Base-by-base conservation (phyloP, 495 filamentous ascomycete species). In the Neurospora africana region DNA sequence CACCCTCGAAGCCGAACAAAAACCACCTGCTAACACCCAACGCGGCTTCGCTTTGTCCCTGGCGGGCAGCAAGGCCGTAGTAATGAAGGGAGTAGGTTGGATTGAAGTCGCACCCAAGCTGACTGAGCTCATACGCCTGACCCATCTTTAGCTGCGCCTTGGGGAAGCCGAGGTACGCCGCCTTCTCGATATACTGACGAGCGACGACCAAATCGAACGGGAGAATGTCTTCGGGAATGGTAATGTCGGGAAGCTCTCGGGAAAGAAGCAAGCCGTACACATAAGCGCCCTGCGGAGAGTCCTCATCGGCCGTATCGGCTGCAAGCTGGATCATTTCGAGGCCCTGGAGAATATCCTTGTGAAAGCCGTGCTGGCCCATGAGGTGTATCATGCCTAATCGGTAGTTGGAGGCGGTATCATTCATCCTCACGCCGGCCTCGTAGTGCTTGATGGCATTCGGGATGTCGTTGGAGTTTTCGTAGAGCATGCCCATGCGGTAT, bases 11-110 rank as follows among this genome's bases (percentile, higher is more conserved):
- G 9, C 95, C 95, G 77, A 95, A 98, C 35, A 99, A 85, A 81
- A 98, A 98, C 95, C 95, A 99, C 81, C 98, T 96, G 78, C 94
- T 98, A 72, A 99, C 95, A 33, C 94, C 93, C 87, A 99, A 93
- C 69, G 97, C 93, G 1, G 95, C 95, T 77, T 98, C 95, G 0
- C 92, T 82, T 76, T 98, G 93, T 38, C 86, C 87, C 81, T 98
- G 96, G 47, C 91, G 89, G 5, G 95, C 91, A 23, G 95, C 96
- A 47, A 99, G 86, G 70, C 93, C 93, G 79, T 98, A 97, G 81
- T 99, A 99, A 76, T 99, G 95, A 72, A 99, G 81, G 5, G 95
- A 98, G 69, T 97, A 83, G 7, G 92, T 90, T 0, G 95, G 95
- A 76, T 95, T 92, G 81, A 99, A 99, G 75, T 98, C 95, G 79